Percentiles rank a stretch among this genome's conserved stretches.
phyloP scores from a whole-genome alignment of 768 basidiomycete species.

The Hygrophorus pudorinus region DNA sequence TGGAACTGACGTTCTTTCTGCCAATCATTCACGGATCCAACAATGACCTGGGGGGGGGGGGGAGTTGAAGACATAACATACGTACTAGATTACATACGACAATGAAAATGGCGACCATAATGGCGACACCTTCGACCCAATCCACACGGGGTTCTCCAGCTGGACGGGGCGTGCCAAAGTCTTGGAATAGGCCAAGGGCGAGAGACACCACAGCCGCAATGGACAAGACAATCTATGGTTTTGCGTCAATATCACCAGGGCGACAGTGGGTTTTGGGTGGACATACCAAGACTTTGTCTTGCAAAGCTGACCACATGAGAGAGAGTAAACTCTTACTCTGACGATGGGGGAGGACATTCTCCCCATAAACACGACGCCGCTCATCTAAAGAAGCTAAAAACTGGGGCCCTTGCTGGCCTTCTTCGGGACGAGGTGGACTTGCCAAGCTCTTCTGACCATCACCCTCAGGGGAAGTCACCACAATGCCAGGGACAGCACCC shows the following conservation, averaged over 20 bases:
- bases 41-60: constrained; percentile 46
- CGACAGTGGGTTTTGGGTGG: constrained; percentile 4
- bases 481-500: constrained; percentile 1
- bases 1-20: constrained; percentile 97
- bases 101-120: constrained; percentile 65
- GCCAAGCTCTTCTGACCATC: too few species aligned
- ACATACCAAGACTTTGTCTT: constrained; percentile 84
- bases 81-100: constrained; percentile 44
- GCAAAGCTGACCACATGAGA: constrained; percentile 79
- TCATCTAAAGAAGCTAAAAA: constrained; percentile 45
- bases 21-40: constrained; percentile 96
- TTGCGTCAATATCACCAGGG: constrained; percentile 2
- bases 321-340: constrained; percentile 56
- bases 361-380: constrained; percentile 60
- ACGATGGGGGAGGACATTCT: constrained; percentile 66
- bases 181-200: constrained; percentile 89
- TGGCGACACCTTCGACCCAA: constrained; percentile 93
- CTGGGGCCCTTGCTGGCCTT: too few species aligned
- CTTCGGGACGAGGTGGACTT: too few species aligned
- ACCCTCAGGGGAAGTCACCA: not conserved
- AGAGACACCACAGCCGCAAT: constrained; percentile 90
- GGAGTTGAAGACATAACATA: not conserved
- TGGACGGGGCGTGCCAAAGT: constrained; percentile 63
- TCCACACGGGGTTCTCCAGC: constrained; percentile 72
- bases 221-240: constrained; percentile 76